Conservation (phyloP, 1,139 yeast genomes). For the Zygoascus sp. region DNA sequence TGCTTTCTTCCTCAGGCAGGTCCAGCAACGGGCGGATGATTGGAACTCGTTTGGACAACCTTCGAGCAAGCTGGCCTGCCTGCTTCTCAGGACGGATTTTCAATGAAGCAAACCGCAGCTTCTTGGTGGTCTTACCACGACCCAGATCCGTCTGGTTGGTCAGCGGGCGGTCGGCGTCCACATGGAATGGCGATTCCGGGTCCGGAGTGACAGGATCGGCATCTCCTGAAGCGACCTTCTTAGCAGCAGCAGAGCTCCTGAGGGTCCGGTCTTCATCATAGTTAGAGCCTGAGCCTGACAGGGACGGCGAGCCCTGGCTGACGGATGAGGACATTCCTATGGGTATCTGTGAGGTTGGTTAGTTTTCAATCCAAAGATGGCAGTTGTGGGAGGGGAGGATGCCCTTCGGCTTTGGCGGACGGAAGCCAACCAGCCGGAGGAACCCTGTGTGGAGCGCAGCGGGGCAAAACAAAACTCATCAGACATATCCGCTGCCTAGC, state of each 20-base stretch:
- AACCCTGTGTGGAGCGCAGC: no score
- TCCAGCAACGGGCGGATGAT: conserved; percentile 22
- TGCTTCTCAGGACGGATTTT: conserved; percentile 10
- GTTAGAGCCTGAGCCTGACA: conserved; percentile 7
- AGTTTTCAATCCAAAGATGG: no score
- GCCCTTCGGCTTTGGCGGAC: background rate
- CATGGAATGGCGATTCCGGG: background rate
- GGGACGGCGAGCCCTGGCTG: conserved; percentile 5
- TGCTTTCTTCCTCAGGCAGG: conserved; percentile 13
- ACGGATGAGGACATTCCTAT: conserved; percentile 1
- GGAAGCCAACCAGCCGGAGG: no score
- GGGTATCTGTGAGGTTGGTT: background rate
- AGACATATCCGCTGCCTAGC: no score
- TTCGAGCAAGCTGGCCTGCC: conserved; percentile 15
- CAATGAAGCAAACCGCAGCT: conserved; percentile 20
- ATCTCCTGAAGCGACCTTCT: background rate
- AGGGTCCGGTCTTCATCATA: background rate
- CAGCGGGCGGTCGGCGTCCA: conserved; percentile 1
- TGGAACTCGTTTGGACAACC: conserved; percentile 23
- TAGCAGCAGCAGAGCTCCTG: background rate
- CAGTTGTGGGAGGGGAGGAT: background rate
- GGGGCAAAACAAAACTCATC: no score
- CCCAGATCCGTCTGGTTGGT: conserved; percentile 5
- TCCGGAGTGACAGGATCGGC: background rate
- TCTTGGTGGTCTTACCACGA: conserved; percentile 14